Base-by-base conservation (phyloP, 2,329 filamentous ascomycete species). In the Fusarium redolens region DNA sequence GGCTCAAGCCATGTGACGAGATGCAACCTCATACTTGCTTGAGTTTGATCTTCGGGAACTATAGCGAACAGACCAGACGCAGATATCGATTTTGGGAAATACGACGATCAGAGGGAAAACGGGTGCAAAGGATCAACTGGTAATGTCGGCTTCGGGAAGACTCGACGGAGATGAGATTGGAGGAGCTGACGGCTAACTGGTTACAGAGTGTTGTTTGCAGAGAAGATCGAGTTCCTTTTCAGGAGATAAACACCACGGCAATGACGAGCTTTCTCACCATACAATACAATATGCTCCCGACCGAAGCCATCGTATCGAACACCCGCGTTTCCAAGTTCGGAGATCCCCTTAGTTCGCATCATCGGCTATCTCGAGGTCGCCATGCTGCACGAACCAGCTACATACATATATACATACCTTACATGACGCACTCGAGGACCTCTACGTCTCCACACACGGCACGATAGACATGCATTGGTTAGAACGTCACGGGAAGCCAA, bases 161-260 rank as follows among this genome's bases (percentile, higher is more conserved):
- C 52, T 67, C 52, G 45, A 73, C 43, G 28, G 47, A 20, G n/a
- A 43, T 25, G 65, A 73, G 41, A 73, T 72, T 72, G 30, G 33
- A 68, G 60, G 58, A 37, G 31, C 31, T 51, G 41, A 62, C 65
- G 65, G 57, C 56, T 40, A 20, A 58, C 57, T 45, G 59, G 60
- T 73, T 70, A 57, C 60, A 72, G 69, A 55, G 59, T 50, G 20
- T 20, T 73, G 65, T 70, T 73, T 73, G 65, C 38, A 35, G 45
- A 35, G 45, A 56, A 61, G 57, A 67, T 62, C 40, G 17, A 37
- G 48, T 51, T 45, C 40, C 25, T 52, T 22, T 60, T 30, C 40
- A 41, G 50, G 30, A 55, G 44, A 35, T 41, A 37, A 15, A 45
- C 55, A 12, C 20, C 45, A 31, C 12, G 10, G 20, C 28, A 31